Conservation (phyloP, 2,329 filamentous ascomycete species). For the Ophiocordyceps sinensis region DNA sequence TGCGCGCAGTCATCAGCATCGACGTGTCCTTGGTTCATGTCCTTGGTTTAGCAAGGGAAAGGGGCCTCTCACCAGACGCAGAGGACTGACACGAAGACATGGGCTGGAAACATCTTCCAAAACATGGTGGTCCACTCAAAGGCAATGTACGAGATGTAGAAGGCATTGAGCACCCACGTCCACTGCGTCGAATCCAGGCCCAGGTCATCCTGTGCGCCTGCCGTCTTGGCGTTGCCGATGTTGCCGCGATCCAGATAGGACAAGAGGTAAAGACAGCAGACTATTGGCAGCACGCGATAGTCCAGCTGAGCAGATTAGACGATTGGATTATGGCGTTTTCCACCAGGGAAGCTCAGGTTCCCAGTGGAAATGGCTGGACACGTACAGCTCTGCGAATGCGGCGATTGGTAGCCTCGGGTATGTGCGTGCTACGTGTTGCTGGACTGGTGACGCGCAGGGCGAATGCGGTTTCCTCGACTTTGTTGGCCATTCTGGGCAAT, state of each 20-base stretch:
- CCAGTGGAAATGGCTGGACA: too few relatives aligned
- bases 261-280: conserved; percentile 3
- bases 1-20: too few relatives aligned
- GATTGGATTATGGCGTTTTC: too few relatives aligned
- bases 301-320: neutral
- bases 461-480: too few relatives aligned
- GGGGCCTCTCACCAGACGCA: conserved; percentile 6
- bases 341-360: too few relatives aligned
- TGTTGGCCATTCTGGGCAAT: too few relatives aligned
- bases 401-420: too few relatives aligned
- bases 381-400: too few relatives aligned
- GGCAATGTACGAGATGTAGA: conserved; percentile 11
- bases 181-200: conserved; percentile 8
- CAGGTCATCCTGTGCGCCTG: conserved; percentile 8
- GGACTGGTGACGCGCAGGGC: too few relatives aligned
- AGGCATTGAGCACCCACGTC: conserved; percentile 11
- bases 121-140: conserved; percentile 10
- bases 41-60: too few relatives aligned
- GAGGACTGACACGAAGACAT: conserved; percentile 8
- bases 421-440: too few relatives aligned
- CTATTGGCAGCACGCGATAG: neutral
- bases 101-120: conserved; percentile 11
- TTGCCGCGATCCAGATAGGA: conserved; percentile 5
- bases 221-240: conserved; percentile 10
- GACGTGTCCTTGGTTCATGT: too few relatives aligned